Conservation (phyloP, 2,329 filamentous ascomycete genomes). For the Fusarium nanum region DNA sequence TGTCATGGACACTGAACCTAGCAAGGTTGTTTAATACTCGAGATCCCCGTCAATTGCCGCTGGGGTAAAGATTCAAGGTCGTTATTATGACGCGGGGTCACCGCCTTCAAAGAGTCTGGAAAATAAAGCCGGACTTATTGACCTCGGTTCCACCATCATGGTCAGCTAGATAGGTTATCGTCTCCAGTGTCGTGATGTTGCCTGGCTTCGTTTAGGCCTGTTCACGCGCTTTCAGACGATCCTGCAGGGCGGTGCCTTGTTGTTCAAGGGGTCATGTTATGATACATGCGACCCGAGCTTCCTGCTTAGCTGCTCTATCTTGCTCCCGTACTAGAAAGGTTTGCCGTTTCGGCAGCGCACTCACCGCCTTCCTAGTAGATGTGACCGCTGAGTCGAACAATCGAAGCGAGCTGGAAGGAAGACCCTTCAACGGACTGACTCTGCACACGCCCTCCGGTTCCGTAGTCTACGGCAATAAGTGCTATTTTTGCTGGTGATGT, state of each 20-base stretch:
- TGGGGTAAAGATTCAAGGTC: slow-evolving; percentile 27
- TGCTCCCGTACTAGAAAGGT: slow-evolving; percentile 10
- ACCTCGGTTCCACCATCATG: slow-evolving; percentile 36
- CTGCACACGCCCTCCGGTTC: slow-evolving; percentile 24
- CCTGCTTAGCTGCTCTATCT: slow-evolving; percentile 22
- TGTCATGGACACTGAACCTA: neutral
- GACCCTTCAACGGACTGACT: slow-evolving; percentile 31
- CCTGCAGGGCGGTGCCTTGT: slow-evolving; percentile 4
- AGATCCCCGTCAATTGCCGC: slow-evolving; percentile 17
- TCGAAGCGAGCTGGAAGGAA: slow-evolving; percentile 27
- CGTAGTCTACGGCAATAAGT: slow-evolving; percentile 31
- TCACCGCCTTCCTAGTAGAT: slow-evolving; percentile 38
- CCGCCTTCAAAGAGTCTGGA: slow-evolving; percentile 43
- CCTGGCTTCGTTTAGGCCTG: slow-evolving; percentile 21
- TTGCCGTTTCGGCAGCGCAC: slow-evolving; percentile 24
- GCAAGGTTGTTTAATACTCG: neutral
- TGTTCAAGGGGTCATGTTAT: slow-evolving; percentile 8
- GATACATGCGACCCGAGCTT: slow-evolving; percentile 7
- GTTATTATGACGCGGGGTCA: slow-evolving; percentile 48
- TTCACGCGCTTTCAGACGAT: slow-evolving; percentile 14
- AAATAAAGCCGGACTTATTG: slow-evolving; percentile 48
- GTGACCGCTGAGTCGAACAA: slow-evolving; percentile 34
- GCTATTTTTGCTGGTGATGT: slow-evolving; percentile 40
- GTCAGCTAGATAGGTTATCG: slow-evolving; percentile 27
- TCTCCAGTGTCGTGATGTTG: slow-evolving; percentile 17